Evolutionary conservation across 1,139 yeast genomes (phyloP).

Genomic region (Scheffersomyces insectosa): DNA sequence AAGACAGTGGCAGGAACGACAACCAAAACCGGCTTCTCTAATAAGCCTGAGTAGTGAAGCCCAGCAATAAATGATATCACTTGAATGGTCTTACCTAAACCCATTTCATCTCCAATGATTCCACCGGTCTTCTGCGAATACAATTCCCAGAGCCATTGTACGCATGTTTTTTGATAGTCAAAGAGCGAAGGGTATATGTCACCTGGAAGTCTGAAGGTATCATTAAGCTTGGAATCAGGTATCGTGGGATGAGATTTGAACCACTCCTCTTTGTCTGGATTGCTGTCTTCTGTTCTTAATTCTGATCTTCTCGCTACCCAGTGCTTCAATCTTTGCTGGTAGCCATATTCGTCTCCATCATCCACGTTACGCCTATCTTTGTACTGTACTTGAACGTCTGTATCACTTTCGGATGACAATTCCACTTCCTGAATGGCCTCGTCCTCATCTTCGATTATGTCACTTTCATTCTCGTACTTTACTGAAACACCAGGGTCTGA

Average conservation of each 20-base stretch:
- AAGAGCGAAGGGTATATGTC: slow-evolving; percentile 85
- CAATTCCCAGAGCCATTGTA: slow-evolving; percentile 78
- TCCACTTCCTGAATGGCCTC: slow-evolving; percentile 1
- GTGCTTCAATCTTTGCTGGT: slow-evolving; percentile 53
- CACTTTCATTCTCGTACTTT: background rate
- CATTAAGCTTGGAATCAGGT: slow-evolving; percentile 73
- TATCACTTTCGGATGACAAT: slow-evolving; percentile 1
- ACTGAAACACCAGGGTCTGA: background rate
- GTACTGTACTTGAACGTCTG: background rate
- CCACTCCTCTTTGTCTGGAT: slow-evolving; percentile 53
- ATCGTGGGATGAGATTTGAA: slow-evolving; percentile 72
- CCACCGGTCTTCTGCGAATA: slow-evolving; percentile 90
- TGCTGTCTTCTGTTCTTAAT: slow-evolving; percentile 15
- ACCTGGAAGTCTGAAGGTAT: slow-evolving; percentile 77
- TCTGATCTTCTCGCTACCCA: slow-evolving; percentile 59
- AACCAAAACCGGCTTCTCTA: slow-evolving; percentile 76
- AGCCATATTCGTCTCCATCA: slow-evolving; percentile 74
- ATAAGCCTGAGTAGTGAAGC: slow-evolving; percentile 73
- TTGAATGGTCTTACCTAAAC: slow-evolving; percentile 93
- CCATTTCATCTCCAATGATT: slow-evolving; percentile 97
- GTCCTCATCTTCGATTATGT: background rate
- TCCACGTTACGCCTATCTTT: slow-evolving; percentile 48
- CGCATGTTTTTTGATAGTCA: slow-evolving; percentile 93
- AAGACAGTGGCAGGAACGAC: slow-evolving; percentile 97
- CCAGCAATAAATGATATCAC: slow-evolving; percentile 89